Evolutionary conservation across 139 green algal species (phyloP), one percentile per base, ranked within the genome.

Genomic region (Ostreobium quekettii): DNA sequence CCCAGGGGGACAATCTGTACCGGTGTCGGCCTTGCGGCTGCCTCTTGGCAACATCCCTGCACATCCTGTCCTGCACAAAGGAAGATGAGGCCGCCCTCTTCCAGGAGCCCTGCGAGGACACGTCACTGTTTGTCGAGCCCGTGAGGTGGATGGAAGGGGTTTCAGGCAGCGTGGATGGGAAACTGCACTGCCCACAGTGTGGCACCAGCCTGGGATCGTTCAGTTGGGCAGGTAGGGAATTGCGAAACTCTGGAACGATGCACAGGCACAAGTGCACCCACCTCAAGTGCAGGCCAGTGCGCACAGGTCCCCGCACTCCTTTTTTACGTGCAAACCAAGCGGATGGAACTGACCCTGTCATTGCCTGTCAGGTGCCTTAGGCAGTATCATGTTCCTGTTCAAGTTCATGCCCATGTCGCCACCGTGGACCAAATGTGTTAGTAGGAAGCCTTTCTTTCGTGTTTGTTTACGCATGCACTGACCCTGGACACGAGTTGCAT

Each of bases 181-280:
- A 96, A 78, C 73, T 96, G 36, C 91, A 93, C 78, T 96, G 89
- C 80, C 85, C 84, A 3, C 71, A 69, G 11, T 92, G 87, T 73
- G 66, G 66, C 19, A 71, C 75, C 4, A 70, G 85, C 1, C 77
- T 95, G 60, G 89, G 89, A 1, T 89, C 82, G 0, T 95, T 90
- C 74, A 91, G 93, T 74, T 95, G 89, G 89, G 77, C 86, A 58
- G 87, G 88, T 87, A 37, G n/a, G 77, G n/a, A 47, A 15, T 26
- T 22, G 22, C 22, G 46, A 22, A 22, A 22, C 22, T 56, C 46
- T 56, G 46, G 46, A 26, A 26, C 19, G 19, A 56, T 56, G 46
- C n/a, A n/a, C n/a, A n/a, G n/a, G n/a, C n/a, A n/a, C n/a, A n/a
- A n/a, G n/a, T n/a, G n/a, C n/a, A n/a, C n/a, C n/a, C n/a, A n/a